These are phyloP conservation scores for Hypoxylon sp. DNA, from an alignment of 2,329 filamentous ascomycete genomes.

Conservation along the genomic window DNA sequence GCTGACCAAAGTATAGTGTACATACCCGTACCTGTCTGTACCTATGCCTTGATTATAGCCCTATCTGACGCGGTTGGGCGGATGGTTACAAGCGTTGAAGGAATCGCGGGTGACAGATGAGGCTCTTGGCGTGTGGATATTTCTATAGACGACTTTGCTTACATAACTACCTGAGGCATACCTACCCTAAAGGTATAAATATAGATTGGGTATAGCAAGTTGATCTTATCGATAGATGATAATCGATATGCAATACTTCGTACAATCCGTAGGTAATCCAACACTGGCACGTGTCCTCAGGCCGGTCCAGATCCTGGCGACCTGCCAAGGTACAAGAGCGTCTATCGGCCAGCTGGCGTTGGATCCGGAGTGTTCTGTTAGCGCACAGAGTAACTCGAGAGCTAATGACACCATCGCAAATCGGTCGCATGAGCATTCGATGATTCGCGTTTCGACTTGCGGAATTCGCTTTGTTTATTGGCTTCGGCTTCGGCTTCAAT, in stretches of 20 bases:
- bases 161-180: background rate
- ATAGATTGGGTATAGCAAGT: no score
- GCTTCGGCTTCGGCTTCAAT: slow-evolving; percentile 11
- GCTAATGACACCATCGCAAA: slow-evolving; percentile 27
- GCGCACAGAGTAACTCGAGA: slow-evolving; percentile 9
- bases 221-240: background rate
- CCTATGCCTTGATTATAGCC: background rate
- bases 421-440: slow-evolving; percentile 17
- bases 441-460: slow-evolving; percentile 7
- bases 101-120: background rate
- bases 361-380: slow-evolving; percentile 13
- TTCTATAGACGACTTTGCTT: background rate
- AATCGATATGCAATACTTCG: no score
- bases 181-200: background rate
- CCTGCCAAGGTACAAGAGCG: slow-evolving; percentile 14
- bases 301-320: slow-evolving; percentile 18
- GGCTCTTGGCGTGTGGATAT: background rate
- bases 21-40: slow-evolving; percentile 1
- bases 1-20: background rate
- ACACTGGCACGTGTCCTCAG: slow-evolving; percentile 38
- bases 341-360: slow-evolving; percentile 15
- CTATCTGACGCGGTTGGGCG: background rate
- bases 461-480: slow-evolving; percentile 4
- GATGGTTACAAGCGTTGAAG: background rate
- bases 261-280: slow-evolving; percentile 8